Evolutionary conservation across 2,329 filamentous ascomycete genomes (phyloP).

Genomic region (Didymella arachidicola): DNA sequence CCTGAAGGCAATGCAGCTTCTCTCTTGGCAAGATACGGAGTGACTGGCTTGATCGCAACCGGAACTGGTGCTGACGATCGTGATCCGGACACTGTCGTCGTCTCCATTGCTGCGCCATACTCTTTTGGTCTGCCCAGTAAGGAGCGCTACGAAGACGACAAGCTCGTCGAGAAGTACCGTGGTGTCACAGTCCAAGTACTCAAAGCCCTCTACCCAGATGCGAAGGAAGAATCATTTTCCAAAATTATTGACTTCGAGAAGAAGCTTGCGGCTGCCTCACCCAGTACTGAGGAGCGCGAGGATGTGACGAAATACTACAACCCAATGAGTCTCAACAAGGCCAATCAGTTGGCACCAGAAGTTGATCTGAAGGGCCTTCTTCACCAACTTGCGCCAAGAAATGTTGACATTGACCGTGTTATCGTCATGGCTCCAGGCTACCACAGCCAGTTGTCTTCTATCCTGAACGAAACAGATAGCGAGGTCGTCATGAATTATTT

Average conservation of each 20-base stretch:
- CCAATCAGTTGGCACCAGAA: constrained; percentile 63
- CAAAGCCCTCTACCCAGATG: constrained; percentile 31
- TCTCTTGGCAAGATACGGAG: constrained; percentile 57
- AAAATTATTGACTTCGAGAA: constrained; percentile 62
- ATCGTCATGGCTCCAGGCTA: constrained; percentile 69
- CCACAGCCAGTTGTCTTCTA: constrained; percentile 63
- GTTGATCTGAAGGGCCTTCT: constrained; percentile 64
- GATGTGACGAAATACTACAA: constrained; percentile 75
- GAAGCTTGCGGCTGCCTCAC: constrained; percentile 66
- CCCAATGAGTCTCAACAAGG: constrained; percentile 65
- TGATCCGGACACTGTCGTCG: constrained; percentile 62
- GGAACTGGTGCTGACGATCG: constrained; percentile 57
- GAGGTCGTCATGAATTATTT: constrained; percentile 69
- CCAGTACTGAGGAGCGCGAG: constrained; percentile 64
- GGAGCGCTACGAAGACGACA: constrained; percentile 46
- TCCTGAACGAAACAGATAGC: constrained; percentile 62
- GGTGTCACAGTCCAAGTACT: constrained; percentile 36
- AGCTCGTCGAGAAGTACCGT: constrained; percentile 43
- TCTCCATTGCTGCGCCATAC: constrained; percentile 59
- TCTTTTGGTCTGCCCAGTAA: constrained; percentile 54
- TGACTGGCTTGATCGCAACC: constrained; percentile 44
- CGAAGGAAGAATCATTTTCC: constrained; percentile 48
- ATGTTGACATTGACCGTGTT: constrained; percentile 61
- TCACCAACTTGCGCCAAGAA: constrained; percentile 59
- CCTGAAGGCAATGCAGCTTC: constrained; percentile 53